Base-by-base conservation (phyloP, 208 protist species). In the Naegleria gruberi region DNA sequence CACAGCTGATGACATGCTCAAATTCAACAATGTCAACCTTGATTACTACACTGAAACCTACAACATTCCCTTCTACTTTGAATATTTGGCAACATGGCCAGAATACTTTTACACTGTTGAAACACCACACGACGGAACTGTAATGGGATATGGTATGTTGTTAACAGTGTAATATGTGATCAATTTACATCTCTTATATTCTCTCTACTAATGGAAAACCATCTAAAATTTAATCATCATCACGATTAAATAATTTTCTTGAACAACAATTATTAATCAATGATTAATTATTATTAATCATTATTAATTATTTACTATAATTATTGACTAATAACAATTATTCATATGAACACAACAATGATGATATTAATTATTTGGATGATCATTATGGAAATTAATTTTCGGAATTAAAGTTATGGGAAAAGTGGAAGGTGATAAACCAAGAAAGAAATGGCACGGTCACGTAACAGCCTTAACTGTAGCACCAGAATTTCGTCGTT, bases 401-500 rank as follows among this genome's bases (percentile, higher is more conserved):
- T n/a, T n/a, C n/a, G n/a, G n/a, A n/a, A n/a, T n/a, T n/a, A n/a
- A n/a, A 91, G 81, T 97, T 40, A 94, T 99, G 73, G 98, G 98
- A 19, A 99, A 99, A 93, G 97, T 95, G 43, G 98, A 99, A 91
- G 98, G 97, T 10, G 93, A 98, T 81, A 87, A n/a, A 41, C 0
- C 8, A 87, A 46, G 41, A 55, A 55, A 34, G n/a, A 87, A 89
- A 45, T 98, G 96, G 93, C 98, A 99, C 93, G 98, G 98, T 1
- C 99, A 99, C 92, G 97, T 99, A 19, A 99, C 98, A 12, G 98
- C 98, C 10, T 94, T 99, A 0, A 99, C 98, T 0, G 98, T 99
- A 7, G 96, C 97, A 51, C 98, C 98, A 37, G 97, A 98, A 89
- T 99, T 98, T 91, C 96, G 98, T 44, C 95, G 98, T 1, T 92